Base-by-base conservation (phyloP, 352 stramenopile species). In the Pythium aristosporum region DNA sequence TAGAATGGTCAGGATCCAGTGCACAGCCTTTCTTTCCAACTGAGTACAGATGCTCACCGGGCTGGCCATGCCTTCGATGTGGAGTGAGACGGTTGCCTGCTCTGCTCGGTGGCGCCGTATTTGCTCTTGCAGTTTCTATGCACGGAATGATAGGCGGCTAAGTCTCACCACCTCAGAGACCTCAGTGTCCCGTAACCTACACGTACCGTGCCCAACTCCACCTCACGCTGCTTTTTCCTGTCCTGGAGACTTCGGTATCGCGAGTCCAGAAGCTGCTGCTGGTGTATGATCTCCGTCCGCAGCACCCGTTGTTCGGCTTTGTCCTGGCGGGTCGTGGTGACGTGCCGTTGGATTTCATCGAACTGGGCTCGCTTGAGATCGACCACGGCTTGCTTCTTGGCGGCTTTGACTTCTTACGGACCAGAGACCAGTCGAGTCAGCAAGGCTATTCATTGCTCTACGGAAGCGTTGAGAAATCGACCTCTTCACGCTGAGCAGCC, bases 101-200 rank as follows among this genome's bases (percentile, higher is more conserved):
- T 65, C 67, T 11, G 56, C 60, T 21, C 51, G 43, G 32, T 73
- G 53, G 0, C 48, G 42, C 5, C 55, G 67, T 25, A 73, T 69
- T 57, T 73, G 60, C 30, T 68, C 54, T 61, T 68, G 28, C 16
- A 73, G 61, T 62, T 66, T 62, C 67, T 73, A 36, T 18, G 15
- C 15, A 41, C 10, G 10, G 16, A 15, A 46, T 34, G 28, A 44
- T 1, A 65, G 11, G 21, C 21, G 18, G n/a, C 16, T 23, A 25
- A 52, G 16, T 53, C 11, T 57, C 28, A 13, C 21, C 32, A 20
- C 32, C 32, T 36, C 32, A 39, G 34, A 3, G 34, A 5, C 25
- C 25, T 30, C 25, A 3, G 25, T 30, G 3, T 30, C 25, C 25
- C 25, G 25, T 30, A 43, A 42, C 16, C 44, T n/a, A 54, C 20